Evolutionary conservation across 31 red algal species (phyloP).

Genomic region (Bonnemaisonia californica): DNA sequence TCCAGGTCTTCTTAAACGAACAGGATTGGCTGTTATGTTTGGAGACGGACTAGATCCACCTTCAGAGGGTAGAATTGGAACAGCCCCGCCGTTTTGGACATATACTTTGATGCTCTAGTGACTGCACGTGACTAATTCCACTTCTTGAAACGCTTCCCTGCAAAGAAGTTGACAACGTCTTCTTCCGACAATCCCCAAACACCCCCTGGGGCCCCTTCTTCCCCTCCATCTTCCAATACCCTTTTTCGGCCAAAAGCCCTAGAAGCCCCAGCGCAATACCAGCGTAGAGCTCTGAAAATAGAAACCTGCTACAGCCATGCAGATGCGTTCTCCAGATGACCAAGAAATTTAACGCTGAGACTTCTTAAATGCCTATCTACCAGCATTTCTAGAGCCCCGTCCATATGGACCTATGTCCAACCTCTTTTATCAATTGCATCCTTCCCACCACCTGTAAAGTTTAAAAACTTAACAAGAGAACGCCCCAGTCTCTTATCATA

Average conservation of each 20-base stretch:
- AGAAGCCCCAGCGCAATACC: background rate
- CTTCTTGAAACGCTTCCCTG: no score
- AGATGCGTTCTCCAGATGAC: background rate
- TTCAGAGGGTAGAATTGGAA: no score
- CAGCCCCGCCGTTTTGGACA: no score
- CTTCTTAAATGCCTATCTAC: background rate
- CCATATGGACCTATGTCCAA: slow-evolving; percentile 16
- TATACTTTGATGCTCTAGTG: no score
- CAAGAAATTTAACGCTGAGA: background rate
- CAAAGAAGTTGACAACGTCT: no score
- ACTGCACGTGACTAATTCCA: no score
- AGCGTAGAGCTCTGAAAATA: background rate
- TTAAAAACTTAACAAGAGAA: background rate
- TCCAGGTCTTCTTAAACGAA: no score
- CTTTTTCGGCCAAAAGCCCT: background rate
- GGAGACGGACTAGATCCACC: no score
- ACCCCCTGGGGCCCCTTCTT: no score
- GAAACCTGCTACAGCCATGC: background rate
- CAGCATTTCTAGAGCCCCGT: slow-evolving; percentile 21
- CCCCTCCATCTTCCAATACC: no score
- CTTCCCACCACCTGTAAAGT: background rate
- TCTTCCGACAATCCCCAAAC: no score
- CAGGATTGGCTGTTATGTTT: no score
- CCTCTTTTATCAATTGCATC: background rate
- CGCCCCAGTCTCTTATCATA: slow-evolving; percentile 1